phyloP scores from a whole-genome alignment of 208 protist species.

The Acanthamoeba divionensis region DNA sequence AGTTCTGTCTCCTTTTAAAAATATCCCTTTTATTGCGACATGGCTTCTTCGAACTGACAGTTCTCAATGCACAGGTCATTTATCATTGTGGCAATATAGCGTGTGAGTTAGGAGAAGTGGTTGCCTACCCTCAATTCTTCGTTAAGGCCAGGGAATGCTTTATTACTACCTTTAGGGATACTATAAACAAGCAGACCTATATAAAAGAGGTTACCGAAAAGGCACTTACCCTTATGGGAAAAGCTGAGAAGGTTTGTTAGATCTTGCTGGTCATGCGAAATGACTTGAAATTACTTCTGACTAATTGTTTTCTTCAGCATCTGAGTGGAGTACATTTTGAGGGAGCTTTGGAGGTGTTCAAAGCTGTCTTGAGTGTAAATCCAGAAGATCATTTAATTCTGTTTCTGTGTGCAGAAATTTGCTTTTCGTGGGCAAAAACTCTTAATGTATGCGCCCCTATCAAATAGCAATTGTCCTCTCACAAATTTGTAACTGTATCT shows the following conservation, averaged over 20 bases:
- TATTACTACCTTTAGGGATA: background rate
- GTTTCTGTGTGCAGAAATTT: slow-evolving; percentile 53
- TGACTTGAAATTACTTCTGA: background rate
- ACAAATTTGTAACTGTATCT: background rate
- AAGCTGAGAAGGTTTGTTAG: slow-evolving; percentile 3
- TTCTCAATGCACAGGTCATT: background rate
- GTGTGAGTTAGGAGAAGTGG: slow-evolving; percentile 27
- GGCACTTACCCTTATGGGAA: slow-evolving; percentile 40
- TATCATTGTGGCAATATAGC: slow-evolving; percentile 32
- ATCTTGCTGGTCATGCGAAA: background rate
- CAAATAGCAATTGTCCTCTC: background rate
- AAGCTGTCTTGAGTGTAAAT: slow-evolving; percentile 11
- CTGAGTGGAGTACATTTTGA: slow-evolving; percentile 20
- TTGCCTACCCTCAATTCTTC: slow-evolving; percentile 18
- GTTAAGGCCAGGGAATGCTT: slow-evolving; percentile 34
- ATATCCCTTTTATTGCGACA: no score
- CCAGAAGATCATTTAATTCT: slow-evolving; percentile 13
- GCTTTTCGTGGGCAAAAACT: slow-evolving; percentile 25
- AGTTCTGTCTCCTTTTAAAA: no score
- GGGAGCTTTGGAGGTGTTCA: slow-evolving; percentile 35
- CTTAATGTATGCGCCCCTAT: background rate
- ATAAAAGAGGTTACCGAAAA: slow-evolving; percentile 34
- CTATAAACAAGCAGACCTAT: background rate
- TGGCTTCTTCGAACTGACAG: no score
- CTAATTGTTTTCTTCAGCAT: background rate